Percentiles rank a stretch among this genome's conserved stretches.
These are phyloP conservation scores for Sporothrix phasma DNA, from an alignment of 2,329 filamentous ascomycete genomes.

Conservation along the genomic window DNA sequence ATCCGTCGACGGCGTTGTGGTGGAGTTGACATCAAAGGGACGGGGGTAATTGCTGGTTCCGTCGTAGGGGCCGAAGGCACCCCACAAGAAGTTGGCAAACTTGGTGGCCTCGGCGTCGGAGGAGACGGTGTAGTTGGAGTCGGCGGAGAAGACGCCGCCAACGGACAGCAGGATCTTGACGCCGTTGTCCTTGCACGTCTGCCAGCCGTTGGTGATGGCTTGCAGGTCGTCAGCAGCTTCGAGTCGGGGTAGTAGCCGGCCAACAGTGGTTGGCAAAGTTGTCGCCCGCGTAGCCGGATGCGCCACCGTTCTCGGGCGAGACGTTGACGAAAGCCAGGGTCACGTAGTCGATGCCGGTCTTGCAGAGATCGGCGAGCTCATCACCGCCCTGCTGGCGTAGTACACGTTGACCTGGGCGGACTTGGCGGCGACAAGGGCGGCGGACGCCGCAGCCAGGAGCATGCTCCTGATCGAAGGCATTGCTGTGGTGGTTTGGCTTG, in stretches of 20 bases:
- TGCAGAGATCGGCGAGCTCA: conserved; percentile 25
- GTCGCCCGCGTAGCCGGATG: conserved; percentile 27
- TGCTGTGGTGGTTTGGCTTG: not conserved
- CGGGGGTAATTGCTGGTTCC: conserved; percentile 25
- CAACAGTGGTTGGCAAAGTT: conserved; percentile 32
- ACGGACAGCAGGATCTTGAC: conserved; percentile 58
- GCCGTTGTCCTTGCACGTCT: conserved; percentile 43
- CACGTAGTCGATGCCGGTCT: conserved; percentile 30
- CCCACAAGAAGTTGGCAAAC: conserved; percentile 32
- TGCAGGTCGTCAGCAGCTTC: conserved; percentile 27
- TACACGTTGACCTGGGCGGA: conserved; percentile 25
- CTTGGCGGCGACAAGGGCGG: conserved; percentile 20
- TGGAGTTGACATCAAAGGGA: conserved; percentile 32
- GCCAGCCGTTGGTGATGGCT: conserved; percentile 27
- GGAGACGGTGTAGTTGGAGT: conserved; percentile 29
- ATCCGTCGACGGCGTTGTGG: conserved; percentile 40
- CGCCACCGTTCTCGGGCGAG: conserved; percentile 29
- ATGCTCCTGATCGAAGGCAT: conserved; percentile 21
- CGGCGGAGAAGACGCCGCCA: conserved; percentile 37
- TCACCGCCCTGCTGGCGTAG: conserved; percentile 24
- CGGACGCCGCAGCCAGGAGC: conserved; percentile 22
- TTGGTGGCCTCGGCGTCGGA: conserved; percentile 23
- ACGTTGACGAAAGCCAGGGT: conserved; percentile 32
- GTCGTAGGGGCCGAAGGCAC: conserved; percentile 29
- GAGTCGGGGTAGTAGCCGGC: conserved; percentile 26